These are phyloP conservation scores for Lentinula raphanica DNA, from an alignment of 768 basidiomycete genomes.

Conservation along the genomic window DNA sequence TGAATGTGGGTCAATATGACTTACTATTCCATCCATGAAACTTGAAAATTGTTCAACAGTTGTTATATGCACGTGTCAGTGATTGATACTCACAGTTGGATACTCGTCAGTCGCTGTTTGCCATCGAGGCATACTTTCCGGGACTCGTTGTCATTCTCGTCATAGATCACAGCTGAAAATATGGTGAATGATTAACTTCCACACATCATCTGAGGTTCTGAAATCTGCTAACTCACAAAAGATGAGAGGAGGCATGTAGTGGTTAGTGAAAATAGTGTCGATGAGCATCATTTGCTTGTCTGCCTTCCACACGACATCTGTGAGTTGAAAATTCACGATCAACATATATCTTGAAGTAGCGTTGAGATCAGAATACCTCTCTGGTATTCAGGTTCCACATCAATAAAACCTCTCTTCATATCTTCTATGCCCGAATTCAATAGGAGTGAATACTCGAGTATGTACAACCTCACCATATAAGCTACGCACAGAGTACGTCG, in stretches of 20 bases:
- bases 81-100: constrained; percentile 32
- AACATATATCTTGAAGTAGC: not conserved
- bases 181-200: not conserved
- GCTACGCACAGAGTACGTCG: not conserved
- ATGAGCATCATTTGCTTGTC: constrained; percentile 46
- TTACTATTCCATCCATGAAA: constrained; percentile 7
- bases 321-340: too few relatives aligned
- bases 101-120: constrained; percentile 51
- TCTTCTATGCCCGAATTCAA: not conserved
- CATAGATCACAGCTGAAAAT: constrained; percentile 30
- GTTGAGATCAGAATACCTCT: not conserved
- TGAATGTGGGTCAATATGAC: not conserved
- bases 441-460: too few relatives aligned
- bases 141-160: constrained; percentile 37
- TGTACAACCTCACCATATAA: not conserved
- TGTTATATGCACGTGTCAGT: not conserved
- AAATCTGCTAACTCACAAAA: constrained; percentile 23
- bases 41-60: not conserved
- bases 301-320: constrained; percentile 44
- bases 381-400: constrained; percentile 5
- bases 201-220: not conserved
- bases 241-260: constrained; percentile 52
- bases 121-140: constrained; percentile 46
- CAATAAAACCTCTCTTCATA: not conserved
- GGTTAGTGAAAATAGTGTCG: constrained; percentile 52